A percentile compares a stretch with the other conserved stretches of the same genome.
Conservation (phyloP, 768 basidiomycete species). For the Tulasnella sp. region DNA sequence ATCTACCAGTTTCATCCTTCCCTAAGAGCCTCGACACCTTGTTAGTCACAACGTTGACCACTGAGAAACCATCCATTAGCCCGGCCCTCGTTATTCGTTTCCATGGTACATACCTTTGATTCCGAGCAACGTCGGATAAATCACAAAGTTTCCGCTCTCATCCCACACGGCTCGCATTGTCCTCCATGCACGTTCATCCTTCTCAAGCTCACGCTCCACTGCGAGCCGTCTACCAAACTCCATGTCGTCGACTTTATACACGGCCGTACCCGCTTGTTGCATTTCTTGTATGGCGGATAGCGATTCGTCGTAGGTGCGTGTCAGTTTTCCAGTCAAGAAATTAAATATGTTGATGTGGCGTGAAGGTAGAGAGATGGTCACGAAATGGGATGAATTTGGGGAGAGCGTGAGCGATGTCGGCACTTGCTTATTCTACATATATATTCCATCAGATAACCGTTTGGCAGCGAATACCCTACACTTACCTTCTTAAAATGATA, state of each 20-base stretch:
- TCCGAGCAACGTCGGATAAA: constrained; percentile 88
- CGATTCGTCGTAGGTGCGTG: constrained; percentile 90
- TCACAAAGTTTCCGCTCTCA: constrained; percentile 85
- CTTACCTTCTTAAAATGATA: constrained; percentile 96
- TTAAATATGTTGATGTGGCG: constrained; percentile 90
- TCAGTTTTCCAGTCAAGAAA: constrained; percentile 78
- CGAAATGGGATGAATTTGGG: constrained; percentile 78
- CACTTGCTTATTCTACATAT: constrained; percentile 68
- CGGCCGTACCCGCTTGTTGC: constrained; percentile 94
- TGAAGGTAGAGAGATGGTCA: constrained; percentile 86
- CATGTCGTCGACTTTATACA: constrained; percentile 94
- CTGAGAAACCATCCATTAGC: constrained; percentile 30
- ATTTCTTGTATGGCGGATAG: constrained; percentile 89
- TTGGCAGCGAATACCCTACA: background rate
- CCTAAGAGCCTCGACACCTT: constrained; percentile 78
- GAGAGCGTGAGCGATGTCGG: constrained; percentile 89
- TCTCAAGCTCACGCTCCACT: constrained; percentile 78
- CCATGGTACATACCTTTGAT: constrained; percentile 61
- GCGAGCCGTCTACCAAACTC: constrained; percentile 97
- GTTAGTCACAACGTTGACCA: constrained; percentile 90
- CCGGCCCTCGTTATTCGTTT: background rate
- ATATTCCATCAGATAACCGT: no score
- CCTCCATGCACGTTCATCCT: constrained; percentile 32
- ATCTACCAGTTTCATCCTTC: constrained; percentile 87
- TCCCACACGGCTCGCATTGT: constrained; percentile 96